Base-by-base conservation (phyloP, 192 early-diverging fungal genomes). In the Backusella morwellensis region DNA sequence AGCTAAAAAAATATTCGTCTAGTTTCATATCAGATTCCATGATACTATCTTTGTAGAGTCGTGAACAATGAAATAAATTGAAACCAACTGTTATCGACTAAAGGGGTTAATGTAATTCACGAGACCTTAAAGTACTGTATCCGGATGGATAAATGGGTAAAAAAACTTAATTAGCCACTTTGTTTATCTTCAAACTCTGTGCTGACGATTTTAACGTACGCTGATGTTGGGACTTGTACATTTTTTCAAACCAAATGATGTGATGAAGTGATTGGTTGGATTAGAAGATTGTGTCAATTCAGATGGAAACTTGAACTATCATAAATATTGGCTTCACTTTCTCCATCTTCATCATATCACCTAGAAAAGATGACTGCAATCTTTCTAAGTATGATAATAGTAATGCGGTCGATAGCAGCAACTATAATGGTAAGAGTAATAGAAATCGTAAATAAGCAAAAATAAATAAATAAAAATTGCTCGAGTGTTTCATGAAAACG, bases 121-220 rank as follows among this genome's bases (percentile, higher is more conserved):
- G 23, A 59, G 54, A 59, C 54, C 23, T 59, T 29, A 26, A 59
- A 59, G 23, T 59, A 59, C 54, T 26, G 54, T 59, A 59, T 26
- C 54, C 54, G 26, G 8, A 59, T 59, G 54, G 54, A 59, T 59
- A 59, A 59, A 59, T 59, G 54, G 68, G 68, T 38, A 69, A 69
- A 23, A 23, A 38, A 35, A 12, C 7, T 38, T 69, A 23, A 38
- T 69, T 69, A 23, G 68, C 68, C 68, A 69, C 68, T 38, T 21
- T 38, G 35, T 19, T 11, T 21, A 21, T 19, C 35, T 21, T 38
- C 35, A 12, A 69, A 23, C 68, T 38, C 36, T 38, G 35, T 35
- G 35, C 36, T 21, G 35, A 19, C 35, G 11, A 69, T 41, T 69
- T 38, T 36, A 68, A 36, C 67, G 19, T 36, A 68, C 38, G 36